Percentiles rank a stretch among this genome's conserved stretches.
phyloP scores from a whole-genome alignment of 257 asterid species.

The Orobanche coerulescens region DNA sequence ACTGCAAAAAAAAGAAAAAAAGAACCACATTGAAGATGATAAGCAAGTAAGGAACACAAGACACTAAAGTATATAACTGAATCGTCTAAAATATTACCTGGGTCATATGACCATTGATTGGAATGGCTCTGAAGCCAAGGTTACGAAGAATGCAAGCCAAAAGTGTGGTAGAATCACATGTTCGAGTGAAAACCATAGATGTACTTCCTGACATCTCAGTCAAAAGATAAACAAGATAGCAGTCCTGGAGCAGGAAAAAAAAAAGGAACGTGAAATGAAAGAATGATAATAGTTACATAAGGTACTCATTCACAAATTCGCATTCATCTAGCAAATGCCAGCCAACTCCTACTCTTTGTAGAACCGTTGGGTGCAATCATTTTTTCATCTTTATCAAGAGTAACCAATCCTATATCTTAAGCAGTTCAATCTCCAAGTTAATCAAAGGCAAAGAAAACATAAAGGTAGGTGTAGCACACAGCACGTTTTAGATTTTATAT shows the following conservation, averaged over 20 bases:
- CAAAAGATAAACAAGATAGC: conserved; percentile 78
- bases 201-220: conserved; percentile 65
- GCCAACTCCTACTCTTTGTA: neutral
- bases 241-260: conserved; percentile 41
- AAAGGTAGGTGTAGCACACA: neutral
- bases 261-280: conserved; percentile 6
- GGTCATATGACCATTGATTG: conserved; percentile 92
- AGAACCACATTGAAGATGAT: neutral
- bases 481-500: neutral
- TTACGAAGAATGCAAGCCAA: conserved; percentile 69
- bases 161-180: conserved; percentile 79
- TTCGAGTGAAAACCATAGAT: conserved; percentile 90
- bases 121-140: conserved; percentile 79
- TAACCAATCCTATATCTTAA: neutral
- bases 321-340: neutral
- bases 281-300: neutral
- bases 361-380: neutral
- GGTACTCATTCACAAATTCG: neutral
- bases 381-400: neutral
- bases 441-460: neutral
- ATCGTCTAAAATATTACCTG: conserved; percentile 47
- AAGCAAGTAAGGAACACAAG: neutral
- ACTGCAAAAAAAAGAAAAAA: conserved; percentile 35
- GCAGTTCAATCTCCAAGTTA: neutral
- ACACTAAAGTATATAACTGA: neutral